Conservation (phyloP, 2,329 filamentous ascomycete genomes). For the Colletotrichum sp. region DNA sequence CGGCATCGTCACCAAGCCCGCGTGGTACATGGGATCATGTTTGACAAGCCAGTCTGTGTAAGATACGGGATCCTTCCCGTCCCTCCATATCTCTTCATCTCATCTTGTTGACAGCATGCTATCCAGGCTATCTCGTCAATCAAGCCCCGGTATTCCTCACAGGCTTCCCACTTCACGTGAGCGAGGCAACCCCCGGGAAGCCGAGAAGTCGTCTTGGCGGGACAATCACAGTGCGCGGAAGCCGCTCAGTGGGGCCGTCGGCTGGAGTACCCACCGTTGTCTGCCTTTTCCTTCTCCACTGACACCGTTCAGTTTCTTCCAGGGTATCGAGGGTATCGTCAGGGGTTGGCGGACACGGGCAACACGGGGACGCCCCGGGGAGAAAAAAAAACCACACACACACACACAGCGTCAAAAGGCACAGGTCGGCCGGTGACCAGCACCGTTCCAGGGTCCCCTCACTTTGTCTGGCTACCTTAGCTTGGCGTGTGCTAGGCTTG, state of each 20-base stretch:
- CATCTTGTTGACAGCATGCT: background rate
- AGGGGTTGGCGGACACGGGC: background rate
- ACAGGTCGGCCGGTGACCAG: background rate
- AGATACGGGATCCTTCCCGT: background rate
- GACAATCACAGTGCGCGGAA: constrained; percentile 21
- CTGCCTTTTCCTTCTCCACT: background rate
- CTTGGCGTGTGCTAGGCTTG: background rate
- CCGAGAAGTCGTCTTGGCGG: constrained; percentile 11
- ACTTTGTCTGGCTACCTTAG: background rate
- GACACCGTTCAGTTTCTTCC: background rate
- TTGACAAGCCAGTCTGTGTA: background rate
- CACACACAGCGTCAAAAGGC: background rate
- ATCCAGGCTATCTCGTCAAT: background rate
- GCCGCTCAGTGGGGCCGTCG: constrained; percentile 15
- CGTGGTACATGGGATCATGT: background rate
- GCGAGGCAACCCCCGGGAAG: constrained; percentile 1
- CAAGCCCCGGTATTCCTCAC: constrained; percentile 4
- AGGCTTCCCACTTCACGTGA: constrained; percentile 18
- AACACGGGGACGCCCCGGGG: constrained; percentile 10
- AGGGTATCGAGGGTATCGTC: background rate
- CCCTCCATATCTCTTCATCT: background rate
- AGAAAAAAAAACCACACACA: background rate
- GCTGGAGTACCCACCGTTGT: background rate
- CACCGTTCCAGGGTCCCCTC: background rate
- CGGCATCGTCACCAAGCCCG: background rate